These are phyloP conservation scores for Cryoendolithus antarcticus DNA, from an alignment of 2,329 filamentous ascomycete genomes.

Conservation along the genomic window DNA sequence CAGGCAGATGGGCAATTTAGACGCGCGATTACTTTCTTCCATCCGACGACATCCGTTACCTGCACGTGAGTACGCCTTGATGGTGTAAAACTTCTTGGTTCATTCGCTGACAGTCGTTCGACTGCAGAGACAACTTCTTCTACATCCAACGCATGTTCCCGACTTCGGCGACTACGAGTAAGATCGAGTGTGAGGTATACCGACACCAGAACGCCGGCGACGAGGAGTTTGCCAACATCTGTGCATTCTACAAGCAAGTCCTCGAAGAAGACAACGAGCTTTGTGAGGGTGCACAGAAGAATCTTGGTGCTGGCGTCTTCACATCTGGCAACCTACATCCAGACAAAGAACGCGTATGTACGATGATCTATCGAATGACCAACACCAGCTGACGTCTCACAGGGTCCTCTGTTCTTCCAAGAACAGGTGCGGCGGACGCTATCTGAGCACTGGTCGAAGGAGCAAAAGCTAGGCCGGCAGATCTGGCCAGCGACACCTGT, in stretches of 20 bases:
- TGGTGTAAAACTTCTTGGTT: not conserved
- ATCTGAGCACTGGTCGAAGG: conserved; percentile 16
- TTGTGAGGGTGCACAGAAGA: conserved; percentile 43
- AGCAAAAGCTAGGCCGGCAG: conserved; percentile 13
- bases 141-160: conserved; percentile 30
- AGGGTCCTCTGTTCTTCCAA: conserved; percentile 6
- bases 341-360: conserved; percentile 1
- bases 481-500: conserved; percentile 14
- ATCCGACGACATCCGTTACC: conserved; percentile 4
- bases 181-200: conserved; percentile 35
- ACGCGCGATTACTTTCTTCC: conserved; percentile 4
- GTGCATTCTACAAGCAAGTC: conserved; percentile 39
- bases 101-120: not conserved
- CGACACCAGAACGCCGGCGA: conserved; percentile 30
- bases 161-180: conserved; percentile 35
- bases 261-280: conserved; percentile 50
- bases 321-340: conserved; percentile 49
- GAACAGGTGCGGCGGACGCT: conserved; percentile 10
- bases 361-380: not conserved
- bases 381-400: not conserved
- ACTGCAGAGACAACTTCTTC: conserved; percentile 27
- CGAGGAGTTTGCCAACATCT: conserved; percentile 34
- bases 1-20: conserved; percentile 3
- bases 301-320: conserved; percentile 46
- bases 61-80: conserved; percentile 3